These are phyloP conservation scores for Scedosporium boydii DNA, from an alignment of 2,329 filamentous ascomycete species.

Conservation along the genomic window DNA sequence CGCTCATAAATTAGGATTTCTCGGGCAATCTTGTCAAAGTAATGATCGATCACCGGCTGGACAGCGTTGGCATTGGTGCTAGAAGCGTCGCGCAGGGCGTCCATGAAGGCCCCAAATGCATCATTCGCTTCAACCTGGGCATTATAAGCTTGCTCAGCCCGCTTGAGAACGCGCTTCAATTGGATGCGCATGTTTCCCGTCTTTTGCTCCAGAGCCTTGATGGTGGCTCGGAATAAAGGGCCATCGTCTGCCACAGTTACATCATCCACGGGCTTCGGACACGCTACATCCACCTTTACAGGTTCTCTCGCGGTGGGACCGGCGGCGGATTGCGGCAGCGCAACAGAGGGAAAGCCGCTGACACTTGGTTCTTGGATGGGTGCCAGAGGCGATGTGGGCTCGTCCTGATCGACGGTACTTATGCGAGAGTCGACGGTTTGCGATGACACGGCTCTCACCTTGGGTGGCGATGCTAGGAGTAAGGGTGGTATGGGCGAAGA, in stretches of 20 bases:
- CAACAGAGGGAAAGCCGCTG: slow-evolving; percentile 13
- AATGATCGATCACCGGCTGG: slow-evolving; percentile 93
- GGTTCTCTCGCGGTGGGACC: slow-evolving; percentile 27
- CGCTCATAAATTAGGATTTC: slow-evolving; percentile 84
- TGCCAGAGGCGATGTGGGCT: slow-evolving; percentile 42
- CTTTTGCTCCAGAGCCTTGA: slow-evolving; percentile 93
- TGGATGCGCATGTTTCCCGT: slow-evolving; percentile 86
- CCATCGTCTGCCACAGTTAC: slow-evolving; percentile 81
- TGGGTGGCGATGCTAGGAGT: slow-evolving; percentile 62
- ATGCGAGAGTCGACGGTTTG: slow-evolving; percentile 80
- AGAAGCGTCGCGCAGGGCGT: slow-evolving; percentile 77
- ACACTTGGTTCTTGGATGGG: slow-evolving; percentile 14
- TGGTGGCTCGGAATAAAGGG: slow-evolving; percentile 89
- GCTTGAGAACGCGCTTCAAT: slow-evolving; percentile 94
- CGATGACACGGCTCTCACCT: slow-evolving; percentile 73
- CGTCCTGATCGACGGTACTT: slow-evolving; percentile 60
- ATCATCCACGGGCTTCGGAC: slow-evolving; percentile 77
- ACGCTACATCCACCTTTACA: slow-evolving; percentile 80
- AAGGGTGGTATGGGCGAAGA: slow-evolving; percentile 63
- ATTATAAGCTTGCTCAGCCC: slow-evolving; percentile 77
- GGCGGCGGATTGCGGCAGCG: slow-evolving; percentile 6
- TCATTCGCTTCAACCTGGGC: slow-evolving; percentile 81
- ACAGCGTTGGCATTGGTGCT: slow-evolving; percentile 90
- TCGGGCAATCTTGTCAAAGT: slow-evolving; percentile 92
- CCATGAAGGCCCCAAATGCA: slow-evolving; percentile 71